Conservation (phyloP, 352 stramenopile genomes). For the Phytopythium oedochilum region DNA sequence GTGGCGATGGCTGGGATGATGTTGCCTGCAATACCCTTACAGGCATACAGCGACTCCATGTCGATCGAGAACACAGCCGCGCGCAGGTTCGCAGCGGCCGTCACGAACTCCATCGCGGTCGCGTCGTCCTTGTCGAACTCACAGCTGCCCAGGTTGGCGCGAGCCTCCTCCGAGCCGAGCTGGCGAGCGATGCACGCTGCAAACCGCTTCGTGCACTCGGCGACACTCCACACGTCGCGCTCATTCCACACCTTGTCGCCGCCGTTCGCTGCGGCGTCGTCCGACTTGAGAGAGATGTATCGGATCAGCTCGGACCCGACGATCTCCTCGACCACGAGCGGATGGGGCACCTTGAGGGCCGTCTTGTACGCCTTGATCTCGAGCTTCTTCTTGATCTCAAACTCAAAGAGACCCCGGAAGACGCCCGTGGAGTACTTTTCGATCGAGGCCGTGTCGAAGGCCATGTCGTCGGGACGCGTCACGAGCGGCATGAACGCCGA, state of each 20-base stretch:
- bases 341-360: conserved; percentile 86
- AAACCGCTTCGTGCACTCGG: conserved; percentile 89
- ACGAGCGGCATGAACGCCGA: conserved; percentile 84
- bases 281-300: conserved; percentile 20
- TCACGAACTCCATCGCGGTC: conserved; percentile 97
- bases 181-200: conserved; percentile 57
- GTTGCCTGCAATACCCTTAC: conserved; percentile 99
- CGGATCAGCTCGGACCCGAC: conserved; percentile 34
- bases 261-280: conserved; percentile 13
- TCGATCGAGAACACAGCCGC: conserved; percentile 78
- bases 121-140: conserved; percentile 98
- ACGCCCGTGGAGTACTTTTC: conserved; percentile 67
- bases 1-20: conserved; percentile 99
- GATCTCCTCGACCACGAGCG: conserved; percentile 66
- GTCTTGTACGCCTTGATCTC: conserved; percentile 97
- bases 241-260: conserved; percentile 57
- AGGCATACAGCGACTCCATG: conserved; percentile 84
- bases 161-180: conserved; percentile 44
- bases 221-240: conserved; percentile 83
- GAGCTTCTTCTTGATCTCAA: conserved; percentile 96
- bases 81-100: conserved; percentile 96
- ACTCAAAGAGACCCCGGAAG: conserved; percentile 90
- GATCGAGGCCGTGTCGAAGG: conserved; percentile 35
- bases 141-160: conserved; percentile 65
- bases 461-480: conserved; percentile 35